Percentiles rank a stretch among this genome's conserved stretches.
Evolutionary conservation across 2,329 filamentous ascomycete species (phyloP).

Genomic region (Trichoderma sp.): DNA sequence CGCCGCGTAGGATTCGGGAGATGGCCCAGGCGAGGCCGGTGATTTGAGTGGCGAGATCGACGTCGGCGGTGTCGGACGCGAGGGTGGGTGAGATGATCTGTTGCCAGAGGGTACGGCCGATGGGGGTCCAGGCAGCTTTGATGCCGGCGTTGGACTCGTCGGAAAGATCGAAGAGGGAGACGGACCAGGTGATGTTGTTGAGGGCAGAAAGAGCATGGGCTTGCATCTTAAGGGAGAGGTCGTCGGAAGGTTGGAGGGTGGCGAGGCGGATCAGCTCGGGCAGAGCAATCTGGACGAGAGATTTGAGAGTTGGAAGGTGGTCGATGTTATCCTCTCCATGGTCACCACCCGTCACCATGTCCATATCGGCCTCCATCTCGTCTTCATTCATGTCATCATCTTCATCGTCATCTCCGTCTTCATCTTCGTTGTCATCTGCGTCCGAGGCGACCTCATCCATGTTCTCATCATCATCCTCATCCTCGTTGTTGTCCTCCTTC

Average conservation of each 20-base stretch:
- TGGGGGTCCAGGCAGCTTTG: slow-evolving; percentile 54
- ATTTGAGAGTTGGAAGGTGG: slow-evolving; percentile 56
- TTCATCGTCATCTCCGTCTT: slow-evolving; percentile 42
- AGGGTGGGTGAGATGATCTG: slow-evolving; percentile 59
- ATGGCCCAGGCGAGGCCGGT: slow-evolving; percentile 68
- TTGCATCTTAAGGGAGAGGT: slow-evolving; percentile 49
- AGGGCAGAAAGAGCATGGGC: slow-evolving; percentile 59
- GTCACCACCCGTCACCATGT: slow-evolving; percentile 57
- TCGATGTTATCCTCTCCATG: slow-evolving; percentile 48
- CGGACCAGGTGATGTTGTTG: slow-evolving; percentile 68
- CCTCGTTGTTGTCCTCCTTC: slow-evolving; percentile 38
- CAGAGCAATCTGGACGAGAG: slow-evolving; percentile 39
- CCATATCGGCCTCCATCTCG: slow-evolving; percentile 65
- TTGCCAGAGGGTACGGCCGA: slow-evolving; percentile 59
- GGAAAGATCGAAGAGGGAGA: slow-evolving; percentile 61
- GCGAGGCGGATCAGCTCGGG: slow-evolving; percentile 51
- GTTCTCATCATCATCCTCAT: slow-evolving; percentile 39
- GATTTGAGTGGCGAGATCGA: slow-evolving; percentile 62
- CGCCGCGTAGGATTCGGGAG: slow-evolving; percentile 52
- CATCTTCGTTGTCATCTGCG: slow-evolving; percentile 40
- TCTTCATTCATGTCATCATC: slow-evolving; percentile 59
- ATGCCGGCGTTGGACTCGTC: slow-evolving; percentile 55
- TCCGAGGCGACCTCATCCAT: slow-evolving; percentile 36
- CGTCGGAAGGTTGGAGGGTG: slow-evolving; percentile 42
- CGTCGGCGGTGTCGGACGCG: slow-evolving; percentile 61